Conservation (phyloP, 1,284 basidiomycete species). For the Irpex sp. region DNA sequence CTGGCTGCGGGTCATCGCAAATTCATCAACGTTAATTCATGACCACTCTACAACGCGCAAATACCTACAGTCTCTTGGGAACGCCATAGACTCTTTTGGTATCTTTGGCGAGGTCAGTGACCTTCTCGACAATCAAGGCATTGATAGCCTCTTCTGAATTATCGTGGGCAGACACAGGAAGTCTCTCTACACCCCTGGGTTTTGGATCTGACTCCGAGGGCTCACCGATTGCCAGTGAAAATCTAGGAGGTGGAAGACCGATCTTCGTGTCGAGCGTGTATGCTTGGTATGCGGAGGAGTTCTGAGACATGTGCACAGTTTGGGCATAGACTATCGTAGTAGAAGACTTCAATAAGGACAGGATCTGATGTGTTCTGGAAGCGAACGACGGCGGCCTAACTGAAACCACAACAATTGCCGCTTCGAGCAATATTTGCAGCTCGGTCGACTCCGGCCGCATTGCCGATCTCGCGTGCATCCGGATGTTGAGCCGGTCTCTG, state of each 20-base stretch:
- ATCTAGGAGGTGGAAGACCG: not conserved
- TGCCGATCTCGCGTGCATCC: not conserved
- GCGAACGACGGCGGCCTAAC: not conserved
- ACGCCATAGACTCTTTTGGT: slow-evolving; percentile 1
- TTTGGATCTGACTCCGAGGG: not conserved
- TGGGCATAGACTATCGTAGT: not conserved
- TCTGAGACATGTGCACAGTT: not conserved
- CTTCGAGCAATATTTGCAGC: not conserved
- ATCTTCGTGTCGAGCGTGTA: not conserved
- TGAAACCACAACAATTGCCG: not conserved
- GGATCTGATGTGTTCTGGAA: not conserved
- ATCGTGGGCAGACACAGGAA: not conserved
- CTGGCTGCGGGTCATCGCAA: not conserved
- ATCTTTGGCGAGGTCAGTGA: not conserved
- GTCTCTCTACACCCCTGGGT: not conserved
- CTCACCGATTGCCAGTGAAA: not conserved
- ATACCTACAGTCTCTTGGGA: slow-evolving; percentile 8
- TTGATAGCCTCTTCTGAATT: not conserved
- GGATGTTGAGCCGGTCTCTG: not conserved
- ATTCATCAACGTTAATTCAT: not conserved
- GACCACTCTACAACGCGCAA: not conserved
- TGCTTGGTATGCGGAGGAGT: not conserved
- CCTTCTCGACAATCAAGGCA: not conserved
- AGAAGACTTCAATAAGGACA: not conserved
- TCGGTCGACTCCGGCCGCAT: not conserved